Evolutionary conservation across 2,329 filamentous ascomycete species (phyloP).

Genomic region (Fusarium paranaense): DNA sequence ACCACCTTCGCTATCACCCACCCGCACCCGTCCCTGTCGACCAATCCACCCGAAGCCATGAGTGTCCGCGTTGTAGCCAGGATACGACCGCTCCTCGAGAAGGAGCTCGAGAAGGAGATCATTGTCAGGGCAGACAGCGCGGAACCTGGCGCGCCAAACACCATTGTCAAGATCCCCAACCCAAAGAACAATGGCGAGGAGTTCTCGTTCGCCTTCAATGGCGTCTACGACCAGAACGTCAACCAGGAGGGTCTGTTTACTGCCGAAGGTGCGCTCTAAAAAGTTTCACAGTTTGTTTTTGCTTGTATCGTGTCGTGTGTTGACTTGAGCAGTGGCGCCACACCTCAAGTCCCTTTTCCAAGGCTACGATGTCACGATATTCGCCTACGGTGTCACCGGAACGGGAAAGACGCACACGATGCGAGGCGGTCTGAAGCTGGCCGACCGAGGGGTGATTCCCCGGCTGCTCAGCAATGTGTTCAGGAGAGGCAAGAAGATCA

Average conservation of each 20-base stretch:
- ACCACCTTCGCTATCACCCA: slow-evolving; percentile 14
- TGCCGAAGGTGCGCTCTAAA: slow-evolving; percentile 75
- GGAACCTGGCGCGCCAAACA: slow-evolving; percentile 70
- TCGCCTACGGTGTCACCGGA: slow-evolving; percentile 93
- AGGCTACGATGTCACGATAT: slow-evolving; percentile 88
- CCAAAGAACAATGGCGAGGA: slow-evolving; percentile 92
- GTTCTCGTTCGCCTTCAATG: slow-evolving; percentile 94
- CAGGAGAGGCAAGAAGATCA: slow-evolving; percentile 84
- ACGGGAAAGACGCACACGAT: slow-evolving; percentile 97
- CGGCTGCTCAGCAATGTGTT: slow-evolving; percentile 87
- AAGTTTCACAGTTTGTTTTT: slow-evolving; percentile 9
- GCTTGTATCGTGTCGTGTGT: slow-evolving; percentile 31
- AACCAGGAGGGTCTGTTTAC: slow-evolving; percentile 91
- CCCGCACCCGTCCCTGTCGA: slow-evolving; percentile 6
- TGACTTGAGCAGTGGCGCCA: slow-evolving; percentile 75
- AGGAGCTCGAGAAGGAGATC: slow-evolving; percentile 87
- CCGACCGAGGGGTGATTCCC: slow-evolving; percentile 89
- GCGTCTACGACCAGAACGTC: slow-evolving; percentile 84
- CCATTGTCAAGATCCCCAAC: slow-evolving; percentile 88
- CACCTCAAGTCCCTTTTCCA: slow-evolving; percentile 93
- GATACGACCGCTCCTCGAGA: slow-evolving; percentile 87
- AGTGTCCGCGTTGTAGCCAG: slow-evolving; percentile 89
- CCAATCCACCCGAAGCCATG: slow-evolving; percentile 50
- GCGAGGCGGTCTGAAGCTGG: slow-evolving; percentile 88
- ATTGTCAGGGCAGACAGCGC: slow-evolving; percentile 79